Evolutionary conservation across 202 grass and related monocot genomes (phyloP).

Genomic region (Dendrocalamus latiflorus): DNA sequence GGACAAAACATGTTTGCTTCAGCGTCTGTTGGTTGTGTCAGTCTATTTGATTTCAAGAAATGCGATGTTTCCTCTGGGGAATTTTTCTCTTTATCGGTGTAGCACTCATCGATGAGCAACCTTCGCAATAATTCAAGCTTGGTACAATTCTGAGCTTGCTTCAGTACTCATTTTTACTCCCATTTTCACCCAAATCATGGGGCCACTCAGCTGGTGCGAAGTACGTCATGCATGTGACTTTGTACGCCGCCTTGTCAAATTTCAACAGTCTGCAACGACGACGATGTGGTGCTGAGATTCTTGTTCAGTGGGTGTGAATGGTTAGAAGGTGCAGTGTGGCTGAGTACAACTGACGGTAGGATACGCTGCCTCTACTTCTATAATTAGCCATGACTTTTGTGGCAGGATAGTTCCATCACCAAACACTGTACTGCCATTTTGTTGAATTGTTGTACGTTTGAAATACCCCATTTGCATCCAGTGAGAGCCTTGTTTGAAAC

Average conservation of each 20-base stretch:
- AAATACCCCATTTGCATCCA: too few relatives aligned
- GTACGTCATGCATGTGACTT: not conserved
- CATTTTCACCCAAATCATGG: not conserved
- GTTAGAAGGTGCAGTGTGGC: too few relatives aligned
- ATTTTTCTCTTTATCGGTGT: conserved; percentile 18
- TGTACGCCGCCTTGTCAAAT: not conserved
- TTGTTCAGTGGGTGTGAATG: too few relatives aligned
- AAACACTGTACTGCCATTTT: too few relatives aligned
- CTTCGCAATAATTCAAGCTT: conserved; percentile 47
- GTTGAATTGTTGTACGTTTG: too few relatives aligned
- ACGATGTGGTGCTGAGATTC: too few relatives aligned
- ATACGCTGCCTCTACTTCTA: too few relatives aligned
- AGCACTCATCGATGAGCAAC: conserved; percentile 33
- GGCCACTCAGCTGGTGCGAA: not conserved
- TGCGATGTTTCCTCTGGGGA: conserved; percentile 13
- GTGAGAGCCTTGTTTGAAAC: too few relatives aligned
- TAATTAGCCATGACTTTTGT: too few relatives aligned
- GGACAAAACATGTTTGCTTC: conserved; percentile 9
- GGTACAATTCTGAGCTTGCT: conserved; percentile 29
- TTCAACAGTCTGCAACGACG: too few relatives aligned
- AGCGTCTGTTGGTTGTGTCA: conserved; percentile 18
- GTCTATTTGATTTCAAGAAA: conserved; percentile 42
- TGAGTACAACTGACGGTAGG: too few relatives aligned
- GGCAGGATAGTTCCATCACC: too few relatives aligned
- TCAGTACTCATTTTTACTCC: not conserved